phyloP scores from a whole-genome alignment of 768 basidiomycete genomes.

The Kwoniella heveanensis region DNA sequence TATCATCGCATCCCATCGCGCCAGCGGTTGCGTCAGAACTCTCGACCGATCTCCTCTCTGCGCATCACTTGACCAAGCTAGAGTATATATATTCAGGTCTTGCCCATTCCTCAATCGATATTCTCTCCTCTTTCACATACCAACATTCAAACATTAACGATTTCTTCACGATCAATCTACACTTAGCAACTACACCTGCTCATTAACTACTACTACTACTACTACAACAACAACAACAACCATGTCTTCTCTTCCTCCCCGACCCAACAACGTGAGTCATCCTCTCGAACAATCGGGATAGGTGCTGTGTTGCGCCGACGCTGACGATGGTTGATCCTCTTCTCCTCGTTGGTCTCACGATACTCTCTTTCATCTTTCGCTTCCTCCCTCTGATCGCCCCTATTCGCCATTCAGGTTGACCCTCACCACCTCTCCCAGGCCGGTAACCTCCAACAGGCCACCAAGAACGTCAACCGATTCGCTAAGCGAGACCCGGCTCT shows the following conservation, averaged over 20 bases:
- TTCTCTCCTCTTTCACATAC: conserved; percentile 6
- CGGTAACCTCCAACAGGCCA: conserved; percentile 46
- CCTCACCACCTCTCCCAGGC: conserved; percentile 44
- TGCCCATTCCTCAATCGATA: conserved; percentile 1
- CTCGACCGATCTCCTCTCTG: not conserved
- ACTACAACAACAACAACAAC: conserved; percentile 3
- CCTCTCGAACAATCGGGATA: not conserved
- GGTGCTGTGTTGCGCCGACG: not conserved
- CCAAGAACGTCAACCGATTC: conserved; percentile 51
- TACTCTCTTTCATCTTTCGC: not conserved
- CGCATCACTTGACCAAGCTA: not conserved
- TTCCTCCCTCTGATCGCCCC: not conserved
- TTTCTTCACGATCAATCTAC: not conserved
- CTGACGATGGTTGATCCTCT: not conserved
- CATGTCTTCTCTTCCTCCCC: conserved; percentile 27
- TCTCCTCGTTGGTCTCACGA: not conserved
- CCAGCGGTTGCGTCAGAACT: conserved; percentile 15
- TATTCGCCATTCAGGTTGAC: conserved; percentile 31
- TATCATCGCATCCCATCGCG: not conserved
- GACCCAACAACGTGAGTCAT: conserved; percentile 18
- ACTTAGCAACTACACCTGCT: too few relatives aligned
- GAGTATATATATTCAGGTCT: not conserved
- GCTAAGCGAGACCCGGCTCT: conserved; percentile 56
- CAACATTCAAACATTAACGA: conserved; percentile 1
- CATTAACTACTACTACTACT: not conserved